A percentile compares a stretch with the other conserved stretches of the same genome.
These are phyloP conservation scores for Asclepias syriaca DNA, from an alignment of 257 asterid genomes.

Conservation along the genomic window DNA sequence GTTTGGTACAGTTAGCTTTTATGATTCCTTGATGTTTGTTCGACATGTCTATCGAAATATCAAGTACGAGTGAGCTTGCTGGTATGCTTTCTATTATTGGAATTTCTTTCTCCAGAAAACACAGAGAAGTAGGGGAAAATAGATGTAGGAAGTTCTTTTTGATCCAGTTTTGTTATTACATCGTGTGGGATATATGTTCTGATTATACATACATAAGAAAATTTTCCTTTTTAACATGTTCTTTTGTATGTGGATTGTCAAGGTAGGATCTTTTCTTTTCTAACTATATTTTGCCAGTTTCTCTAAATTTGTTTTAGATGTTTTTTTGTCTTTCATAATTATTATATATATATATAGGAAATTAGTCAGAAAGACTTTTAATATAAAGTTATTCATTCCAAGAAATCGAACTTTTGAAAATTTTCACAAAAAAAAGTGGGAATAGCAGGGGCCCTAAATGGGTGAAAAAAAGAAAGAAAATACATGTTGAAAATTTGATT, in stretches of 20 bases:
- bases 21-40: conserved; percentile 53
- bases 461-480: no score
- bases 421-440: no score
- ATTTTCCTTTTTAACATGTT: background rate
- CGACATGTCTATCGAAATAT: conserved; percentile 51
- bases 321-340: no score
- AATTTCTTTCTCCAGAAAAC: background rate
- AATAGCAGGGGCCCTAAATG: no score
- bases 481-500: no score
- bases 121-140: background rate
- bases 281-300: no score
- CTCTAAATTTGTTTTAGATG: no score
- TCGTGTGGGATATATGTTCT: background rate
- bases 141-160: background rate
- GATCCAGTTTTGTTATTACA: background rate
- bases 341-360: no score
- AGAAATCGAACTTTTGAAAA: no score
- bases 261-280: no score
- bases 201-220: background rate
- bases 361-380: no score
- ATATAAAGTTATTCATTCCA: no score
- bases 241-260: background rate
- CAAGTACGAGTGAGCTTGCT: conserved; percentile 58
- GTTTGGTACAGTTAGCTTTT: conserved; percentile 67
- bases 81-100: background rate